A percentile compares a stretch with the other conserved stretches of the same genome.
Conservation (phyloP, 495 filamentous ascomycete species). For the Alectoria sarmentosa region DNA sequence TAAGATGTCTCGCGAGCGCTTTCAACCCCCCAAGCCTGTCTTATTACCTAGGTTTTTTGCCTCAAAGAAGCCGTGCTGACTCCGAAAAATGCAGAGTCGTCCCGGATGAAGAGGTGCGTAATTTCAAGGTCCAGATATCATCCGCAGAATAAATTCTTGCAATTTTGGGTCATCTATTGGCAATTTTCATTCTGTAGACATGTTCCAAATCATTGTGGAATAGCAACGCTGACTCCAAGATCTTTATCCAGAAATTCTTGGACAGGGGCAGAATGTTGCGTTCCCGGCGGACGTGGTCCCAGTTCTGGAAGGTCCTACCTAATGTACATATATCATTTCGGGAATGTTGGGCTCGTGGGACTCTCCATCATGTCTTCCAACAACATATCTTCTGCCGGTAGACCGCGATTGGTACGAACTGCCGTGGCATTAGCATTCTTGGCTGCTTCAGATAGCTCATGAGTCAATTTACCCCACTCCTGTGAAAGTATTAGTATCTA, state of each 20-base stretch:
- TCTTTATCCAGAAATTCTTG: conserved; percentile 3
- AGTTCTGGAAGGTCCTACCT: conserved; percentile 7
- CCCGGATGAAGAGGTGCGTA: conserved; percentile 12
- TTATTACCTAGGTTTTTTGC: background rate
- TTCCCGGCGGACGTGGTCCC: conserved; percentile 7
- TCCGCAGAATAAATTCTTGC: background rate
- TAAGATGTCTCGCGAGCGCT: background rate
- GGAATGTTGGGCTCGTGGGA: conserved; percentile 15
- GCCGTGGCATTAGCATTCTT: conserved; percentile 26
- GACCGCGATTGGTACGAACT: conserved; percentile 51
- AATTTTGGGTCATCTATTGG: background rate
- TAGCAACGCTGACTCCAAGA: background rate
- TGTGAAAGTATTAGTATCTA: conserved; percentile 10
- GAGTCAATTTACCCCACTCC: conserved; percentile 38
- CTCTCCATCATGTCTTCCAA: conserved; percentile 38
- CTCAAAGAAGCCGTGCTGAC: background rate
- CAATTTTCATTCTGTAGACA: background rate
- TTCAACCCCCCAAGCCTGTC: background rate
- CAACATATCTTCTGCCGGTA: conserved; percentile 47
- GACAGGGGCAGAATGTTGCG: conserved; percentile 2
- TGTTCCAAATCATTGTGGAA: background rate
- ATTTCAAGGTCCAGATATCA: background rate
- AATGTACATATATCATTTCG: conserved; percentile 13
- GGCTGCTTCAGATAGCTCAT: background rate
- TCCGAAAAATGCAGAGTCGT: background rate